Conservation (phyloP, 768 basidiomycete genomes). For the Lentinula boryana region DNA sequence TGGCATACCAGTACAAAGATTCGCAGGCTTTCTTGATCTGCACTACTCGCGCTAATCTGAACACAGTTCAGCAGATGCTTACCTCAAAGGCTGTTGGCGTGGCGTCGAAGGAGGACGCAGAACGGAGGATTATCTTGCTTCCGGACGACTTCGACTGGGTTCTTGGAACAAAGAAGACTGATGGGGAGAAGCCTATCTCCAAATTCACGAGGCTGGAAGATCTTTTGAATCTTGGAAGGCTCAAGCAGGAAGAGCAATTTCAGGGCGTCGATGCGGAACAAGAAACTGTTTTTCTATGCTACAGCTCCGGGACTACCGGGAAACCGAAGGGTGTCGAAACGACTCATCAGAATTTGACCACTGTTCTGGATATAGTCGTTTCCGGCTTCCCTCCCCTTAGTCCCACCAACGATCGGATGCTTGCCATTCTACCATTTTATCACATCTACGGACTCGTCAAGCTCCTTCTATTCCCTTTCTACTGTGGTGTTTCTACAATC, state of each 20-base stretch:
- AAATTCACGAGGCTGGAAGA: constrained; percentile 37
- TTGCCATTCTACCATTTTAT: constrained; percentile 61
- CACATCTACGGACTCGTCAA: constrained; percentile 51
- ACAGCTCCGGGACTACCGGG: constrained; percentile 63
- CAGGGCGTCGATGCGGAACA: constrained; percentile 39
- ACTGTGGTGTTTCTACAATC: constrained; percentile 42
- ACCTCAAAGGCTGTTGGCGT: constrained; percentile 11
- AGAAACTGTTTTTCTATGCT: constrained; percentile 63
- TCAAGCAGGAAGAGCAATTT: constrained; percentile 49
- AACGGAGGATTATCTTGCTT: constrained; percentile 52
- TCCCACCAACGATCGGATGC: constrained; percentile 39
- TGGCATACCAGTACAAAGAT: constrained; percentile 59
- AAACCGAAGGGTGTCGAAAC: constrained; percentile 65
- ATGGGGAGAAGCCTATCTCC: constrained; percentile 18
- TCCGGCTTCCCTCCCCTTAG: constrained; percentile 35
- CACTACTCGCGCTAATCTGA: constrained; percentile 54
- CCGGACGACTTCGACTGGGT: constrained; percentile 41
- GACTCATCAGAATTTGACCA: constrained; percentile 62
- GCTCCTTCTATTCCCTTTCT: constrained; percentile 54
- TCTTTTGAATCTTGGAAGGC: constrained; percentile 43
- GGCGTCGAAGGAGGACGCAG: constrained; percentile 38
- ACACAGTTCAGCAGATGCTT: constrained; percentile 53
- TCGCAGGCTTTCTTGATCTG: constrained; percentile 61
- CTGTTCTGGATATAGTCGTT: constrained; percentile 46
- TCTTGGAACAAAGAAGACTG: constrained; percentile 26